Conservation (phyloP, 1,139 yeast species). For the Hanseniaspora gamundiae region DNA sequence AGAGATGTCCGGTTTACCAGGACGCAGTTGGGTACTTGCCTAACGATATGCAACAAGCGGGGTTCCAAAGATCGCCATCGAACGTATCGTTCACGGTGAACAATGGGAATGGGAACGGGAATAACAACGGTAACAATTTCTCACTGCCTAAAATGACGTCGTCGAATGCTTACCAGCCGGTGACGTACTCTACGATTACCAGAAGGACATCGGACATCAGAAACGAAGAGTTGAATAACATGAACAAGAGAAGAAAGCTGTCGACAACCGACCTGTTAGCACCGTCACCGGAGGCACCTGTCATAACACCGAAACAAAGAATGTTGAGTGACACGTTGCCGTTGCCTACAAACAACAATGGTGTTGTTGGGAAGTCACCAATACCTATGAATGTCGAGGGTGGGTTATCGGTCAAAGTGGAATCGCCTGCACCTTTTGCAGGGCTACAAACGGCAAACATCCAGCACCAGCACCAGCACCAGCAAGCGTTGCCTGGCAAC, state of each 20-base stretch:
- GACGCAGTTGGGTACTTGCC: conserved; percentile 24
- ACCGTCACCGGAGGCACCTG: conserved; percentile 1
- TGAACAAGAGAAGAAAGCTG: conserved; percentile 14
- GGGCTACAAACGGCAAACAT: no score
- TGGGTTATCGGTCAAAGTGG: background rate
- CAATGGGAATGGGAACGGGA: background rate
- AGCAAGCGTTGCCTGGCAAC: no score
- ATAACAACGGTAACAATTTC: background rate
- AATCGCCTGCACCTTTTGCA: no score
- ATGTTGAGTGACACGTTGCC: conserved; percentile 1
- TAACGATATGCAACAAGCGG: conserved; percentile 9
- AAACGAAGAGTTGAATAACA: conserved; percentile 7
- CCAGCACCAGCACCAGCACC: no score
- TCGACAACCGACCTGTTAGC: background rate
- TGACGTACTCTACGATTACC: conserved; percentile 22
- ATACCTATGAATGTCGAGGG: no score
- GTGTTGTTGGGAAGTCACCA: background rate
- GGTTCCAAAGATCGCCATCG: background rate
- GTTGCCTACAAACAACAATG: background rate
- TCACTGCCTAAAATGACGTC: conserved; percentile 8
- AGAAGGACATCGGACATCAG: conserved; percentile 18
- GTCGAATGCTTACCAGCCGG: conserved; percentile 22
- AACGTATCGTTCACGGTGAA: background rate
- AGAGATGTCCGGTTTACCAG: conserved; percentile 25
- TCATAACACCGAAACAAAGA: background rate